A percentile compares a stretch with the other conserved stretches of the same genome.
These are phyloP conservation scores for Clarireedia homoeocarpa DNA, from an alignment of 2,329 filamentous ascomycete genomes.

Conservation along the genomic window DNA sequence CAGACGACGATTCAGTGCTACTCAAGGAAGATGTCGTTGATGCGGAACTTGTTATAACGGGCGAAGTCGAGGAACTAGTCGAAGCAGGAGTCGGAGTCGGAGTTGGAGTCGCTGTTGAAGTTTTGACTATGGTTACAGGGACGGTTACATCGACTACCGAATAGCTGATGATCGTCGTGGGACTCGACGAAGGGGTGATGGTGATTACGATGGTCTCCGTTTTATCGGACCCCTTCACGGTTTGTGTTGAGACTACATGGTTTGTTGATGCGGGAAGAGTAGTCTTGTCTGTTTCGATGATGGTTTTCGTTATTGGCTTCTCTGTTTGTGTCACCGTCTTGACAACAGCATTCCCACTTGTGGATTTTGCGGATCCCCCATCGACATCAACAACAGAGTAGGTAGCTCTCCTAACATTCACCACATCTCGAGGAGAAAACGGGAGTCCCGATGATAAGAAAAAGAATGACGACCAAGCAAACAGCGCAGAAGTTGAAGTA, in stretches of 20 bases:
- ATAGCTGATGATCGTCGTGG: conserved; percentile 20
- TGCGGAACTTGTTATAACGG: background rate
- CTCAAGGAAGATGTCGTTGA: background rate
- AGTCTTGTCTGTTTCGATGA: conserved; percentile 21
- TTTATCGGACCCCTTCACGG: conserved; percentile 19
- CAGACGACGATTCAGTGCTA: background rate
- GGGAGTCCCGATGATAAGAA: conserved; percentile 20
- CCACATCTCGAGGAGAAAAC: conserved; percentile 14
- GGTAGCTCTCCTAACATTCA: conserved; percentile 19
- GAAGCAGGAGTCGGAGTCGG: conserved; percentile 3
- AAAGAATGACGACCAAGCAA: conserved; percentile 24
- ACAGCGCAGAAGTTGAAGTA: conserved; percentile 16
- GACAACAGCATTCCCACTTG: conserved; percentile 6
- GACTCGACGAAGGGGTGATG: conserved; percentile 18
- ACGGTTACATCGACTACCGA: conserved; percentile 25
- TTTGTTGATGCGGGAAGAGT: conserved; percentile 17
- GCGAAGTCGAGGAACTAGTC: background rate
- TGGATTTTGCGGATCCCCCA: conserved; percentile 22
- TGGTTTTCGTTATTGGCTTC: conserved; percentile 18
- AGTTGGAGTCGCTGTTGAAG: conserved; percentile 6
- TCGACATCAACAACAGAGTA: conserved; percentile 32
- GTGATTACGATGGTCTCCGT: conserved; percentile 22
- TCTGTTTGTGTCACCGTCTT: conserved; percentile 22
- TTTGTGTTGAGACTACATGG: conserved; percentile 17
- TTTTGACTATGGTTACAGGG: conserved; percentile 14